Conservation (phyloP, 2,329 filamentous ascomycete genomes). For the Periconia digitata region DNA sequence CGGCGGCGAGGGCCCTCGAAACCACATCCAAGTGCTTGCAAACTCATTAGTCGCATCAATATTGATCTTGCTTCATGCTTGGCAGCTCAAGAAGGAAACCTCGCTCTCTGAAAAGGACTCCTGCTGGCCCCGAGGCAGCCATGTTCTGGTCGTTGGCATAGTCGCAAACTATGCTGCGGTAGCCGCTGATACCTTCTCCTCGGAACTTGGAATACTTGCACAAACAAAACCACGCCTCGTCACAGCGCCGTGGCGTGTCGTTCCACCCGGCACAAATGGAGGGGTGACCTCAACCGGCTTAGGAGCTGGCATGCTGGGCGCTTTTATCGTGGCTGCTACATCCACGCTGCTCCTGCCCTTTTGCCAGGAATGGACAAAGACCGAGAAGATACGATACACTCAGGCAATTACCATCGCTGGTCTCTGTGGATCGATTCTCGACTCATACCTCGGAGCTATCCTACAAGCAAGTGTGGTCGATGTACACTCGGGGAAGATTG, state of each 20-base stretch:
- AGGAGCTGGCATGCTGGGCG: slow-evolving; percentile 71
- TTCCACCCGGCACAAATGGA: slow-evolving; percentile 91
- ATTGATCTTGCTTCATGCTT: slow-evolving; percentile 56
- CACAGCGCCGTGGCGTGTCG: slow-evolving; percentile 75
- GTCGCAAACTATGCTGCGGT: slow-evolving; percentile 83
- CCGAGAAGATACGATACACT: slow-evolving; percentile 43
- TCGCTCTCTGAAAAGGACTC: slow-evolving; percentile 24
- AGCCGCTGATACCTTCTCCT: slow-evolving; percentile 90
- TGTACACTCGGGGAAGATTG: slow-evolving; percentile 77
- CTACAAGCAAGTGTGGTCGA: slow-evolving; percentile 88
- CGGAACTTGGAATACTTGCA: slow-evolving; percentile 90
- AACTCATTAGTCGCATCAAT: slow-evolving; percentile 81
- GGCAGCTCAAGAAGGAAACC: slow-evolving; percentile 44
- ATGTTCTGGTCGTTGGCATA: slow-evolving; percentile 51
- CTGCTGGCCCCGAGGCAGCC: slow-evolving; percentile 46
- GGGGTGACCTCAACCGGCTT: slow-evolving; percentile 80
- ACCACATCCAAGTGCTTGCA: slow-evolving; percentile 84
- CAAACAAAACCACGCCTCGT: slow-evolving; percentile 77
- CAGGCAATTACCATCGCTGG: slow-evolving; percentile 70
- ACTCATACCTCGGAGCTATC: slow-evolving; percentile 82
- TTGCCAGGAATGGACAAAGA: slow-evolving; percentile 51
- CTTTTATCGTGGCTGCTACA: slow-evolving; percentile 68
- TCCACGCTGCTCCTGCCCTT: slow-evolving; percentile 70
- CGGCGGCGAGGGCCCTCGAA: slow-evolving; percentile 80
- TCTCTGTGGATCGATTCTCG: slow-evolving; percentile 75